phyloP scores from a whole-genome alignment of 1,284 basidiomycete genomes.

The Vanrija pseudolonga region DNA sequence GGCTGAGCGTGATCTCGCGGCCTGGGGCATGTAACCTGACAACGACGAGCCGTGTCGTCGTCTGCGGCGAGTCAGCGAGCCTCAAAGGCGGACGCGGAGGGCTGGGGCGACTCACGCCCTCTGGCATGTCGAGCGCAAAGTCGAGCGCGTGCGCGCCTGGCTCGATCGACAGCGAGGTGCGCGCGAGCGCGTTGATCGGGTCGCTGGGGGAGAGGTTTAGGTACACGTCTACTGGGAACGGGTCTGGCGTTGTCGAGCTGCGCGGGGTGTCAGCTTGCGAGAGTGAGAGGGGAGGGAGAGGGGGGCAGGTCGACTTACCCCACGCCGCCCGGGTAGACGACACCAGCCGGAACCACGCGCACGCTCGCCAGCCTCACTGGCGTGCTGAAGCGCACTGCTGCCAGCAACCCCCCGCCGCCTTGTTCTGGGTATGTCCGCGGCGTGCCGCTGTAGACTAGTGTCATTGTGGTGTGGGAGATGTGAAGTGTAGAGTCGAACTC shows the following conservation, averaged over 20 bases:
- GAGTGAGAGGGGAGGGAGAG: not conserved
- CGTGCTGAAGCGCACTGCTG: slow-evolving; percentile 6
- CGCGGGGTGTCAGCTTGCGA: not conserved
- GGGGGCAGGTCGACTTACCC: slow-evolving; percentile 7
- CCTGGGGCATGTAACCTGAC: slow-evolving; percentile 3
- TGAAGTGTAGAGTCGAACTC: too few species aligned
- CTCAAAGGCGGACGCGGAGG: too few species aligned
- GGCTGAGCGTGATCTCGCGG: slow-evolving; percentile 4
- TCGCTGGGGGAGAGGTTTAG: slow-evolving; percentile 8
- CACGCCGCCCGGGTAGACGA: not conserved
- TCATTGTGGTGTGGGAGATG: not conserved
- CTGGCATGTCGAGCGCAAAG: slow-evolving; percentile 9
- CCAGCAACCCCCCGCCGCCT: not conserved
- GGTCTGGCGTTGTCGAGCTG: slow-evolving; percentile 4
- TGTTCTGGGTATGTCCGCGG: slow-evolving; percentile 5
- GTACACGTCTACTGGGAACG: slow-evolving; percentile 9
- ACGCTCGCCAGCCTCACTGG: slow-evolving; percentile 7
- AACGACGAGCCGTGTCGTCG: slow-evolving; percentile 10
- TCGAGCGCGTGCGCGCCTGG: slow-evolving; percentile 5
- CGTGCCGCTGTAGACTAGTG: slow-evolving; percentile 15
- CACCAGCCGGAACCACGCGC: slow-evolving; percentile 7
- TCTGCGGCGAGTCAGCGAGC: not conserved
- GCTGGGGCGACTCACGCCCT: slow-evolving; percentile 1
- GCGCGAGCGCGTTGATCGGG: slow-evolving; percentile 10
- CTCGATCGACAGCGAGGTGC: not conserved